phyloP scores from a whole-genome alignment of 225 moss, liverwort and hornwort species.

The Ulota crispa region DNA sequence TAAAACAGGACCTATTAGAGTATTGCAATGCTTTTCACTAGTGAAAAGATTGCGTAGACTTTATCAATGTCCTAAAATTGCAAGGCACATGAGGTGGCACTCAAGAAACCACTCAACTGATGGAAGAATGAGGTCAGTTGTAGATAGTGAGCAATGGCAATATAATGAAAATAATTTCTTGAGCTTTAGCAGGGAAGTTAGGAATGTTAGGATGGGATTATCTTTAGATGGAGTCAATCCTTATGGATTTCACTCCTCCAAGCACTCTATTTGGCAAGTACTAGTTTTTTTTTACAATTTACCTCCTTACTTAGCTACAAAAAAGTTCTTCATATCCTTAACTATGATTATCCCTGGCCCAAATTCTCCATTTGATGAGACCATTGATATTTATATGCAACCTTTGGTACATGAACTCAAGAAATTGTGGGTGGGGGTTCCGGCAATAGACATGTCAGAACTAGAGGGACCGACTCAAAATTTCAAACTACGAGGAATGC shows the following conservation, averaged over 20 bases:
- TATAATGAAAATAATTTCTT: neutral
- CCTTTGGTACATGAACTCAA: neutral
- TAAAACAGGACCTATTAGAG: neutral
- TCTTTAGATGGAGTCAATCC: neutral
- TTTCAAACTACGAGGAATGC: neutral
- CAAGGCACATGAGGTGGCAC: neutral
- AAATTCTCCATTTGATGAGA: neutral
- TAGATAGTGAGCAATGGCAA: neutral
- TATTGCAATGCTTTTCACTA: neutral
- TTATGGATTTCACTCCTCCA: neutral
- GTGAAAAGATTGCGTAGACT: neutral
- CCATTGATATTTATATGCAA: neutral
- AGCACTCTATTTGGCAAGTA: neutral
- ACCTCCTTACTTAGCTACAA: neutral
- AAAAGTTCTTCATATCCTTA: neutral
- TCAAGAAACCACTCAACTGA: neutral
- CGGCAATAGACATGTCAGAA: neutral
- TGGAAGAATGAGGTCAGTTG: neutral
- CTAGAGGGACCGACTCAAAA: neutral
- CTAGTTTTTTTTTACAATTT: neutral
- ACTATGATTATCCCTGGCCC: neutral
- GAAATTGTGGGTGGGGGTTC: neutral
- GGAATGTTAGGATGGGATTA: neutral
- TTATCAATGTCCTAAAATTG: neutral
- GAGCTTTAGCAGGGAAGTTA: neutral